phyloP scores from a whole-genome alignment of 352 stramenopile genomes.

The Phytophthora cactorum region DNA sequence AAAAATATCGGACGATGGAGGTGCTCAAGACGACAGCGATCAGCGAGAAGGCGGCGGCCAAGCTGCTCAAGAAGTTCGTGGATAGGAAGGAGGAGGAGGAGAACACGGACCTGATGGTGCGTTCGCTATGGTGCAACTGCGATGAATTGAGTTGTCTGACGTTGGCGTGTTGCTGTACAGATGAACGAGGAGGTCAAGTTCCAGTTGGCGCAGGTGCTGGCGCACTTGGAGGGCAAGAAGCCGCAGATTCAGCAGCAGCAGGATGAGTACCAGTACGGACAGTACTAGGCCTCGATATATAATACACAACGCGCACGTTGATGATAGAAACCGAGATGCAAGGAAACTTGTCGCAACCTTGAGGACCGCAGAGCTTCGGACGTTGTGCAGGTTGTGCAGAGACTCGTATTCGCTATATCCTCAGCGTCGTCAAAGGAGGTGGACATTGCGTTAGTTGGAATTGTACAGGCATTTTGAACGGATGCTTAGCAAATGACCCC shows the following conservation, averaged over 20 bases:
- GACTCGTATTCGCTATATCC: too few species aligned
- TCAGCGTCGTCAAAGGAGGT: too few species aligned
- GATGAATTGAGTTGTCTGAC: constrained; percentile 4
- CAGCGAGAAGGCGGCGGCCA: constrained; percentile 69
- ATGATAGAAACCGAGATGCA: constrained; percentile 10
- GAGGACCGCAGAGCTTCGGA: too few species aligned
- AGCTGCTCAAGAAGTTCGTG: constrained; percentile 83
- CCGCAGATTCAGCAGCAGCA: constrained; percentile 42
- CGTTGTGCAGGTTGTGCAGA: too few species aligned
- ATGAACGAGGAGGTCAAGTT: constrained; percentile 82
- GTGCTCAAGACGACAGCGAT: constrained; percentile 68
- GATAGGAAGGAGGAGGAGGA: constrained; percentile 67
- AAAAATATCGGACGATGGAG: constrained; percentile 50
- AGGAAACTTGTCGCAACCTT: too few species aligned
- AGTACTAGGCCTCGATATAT: constrained; percentile 37
- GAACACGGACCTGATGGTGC: constrained; percentile 74
- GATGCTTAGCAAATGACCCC: too few species aligned
- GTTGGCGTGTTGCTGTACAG: constrained; percentile 31
- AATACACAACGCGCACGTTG: constrained; percentile 28
- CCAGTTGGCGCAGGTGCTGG: constrained; percentile 78
- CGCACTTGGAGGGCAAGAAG: constrained; percentile 64
- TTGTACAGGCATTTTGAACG: too few species aligned
- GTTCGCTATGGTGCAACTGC: constrained; percentile 8
- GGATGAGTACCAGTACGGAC: constrained; percentile 28
- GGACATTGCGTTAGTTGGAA: too few species aligned